Evolutionary conservation across 257 asterid species (phyloP), one percentile per base, ranked within the genome.

Genomic region (Misopates orontium): DNA sequence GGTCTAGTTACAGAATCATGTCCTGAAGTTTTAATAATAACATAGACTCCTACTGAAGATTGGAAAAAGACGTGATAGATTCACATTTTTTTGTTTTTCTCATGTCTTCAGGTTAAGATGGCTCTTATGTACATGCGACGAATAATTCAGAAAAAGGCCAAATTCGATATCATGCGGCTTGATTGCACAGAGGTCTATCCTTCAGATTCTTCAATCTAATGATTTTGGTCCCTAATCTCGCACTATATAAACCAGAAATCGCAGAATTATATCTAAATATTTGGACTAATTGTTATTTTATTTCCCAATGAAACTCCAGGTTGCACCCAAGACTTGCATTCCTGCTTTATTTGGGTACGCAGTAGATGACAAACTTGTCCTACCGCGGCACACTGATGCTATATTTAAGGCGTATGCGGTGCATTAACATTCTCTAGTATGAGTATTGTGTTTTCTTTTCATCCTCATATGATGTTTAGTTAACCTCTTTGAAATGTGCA

Each of bases 281-380:
- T 70, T 64, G 21, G 56, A 73, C 67, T 72, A 28, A 69, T 71
- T 36, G 51, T 58, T 64, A 32, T 39, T 63, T 28, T 54, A 60
- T 66, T 71, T 64, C 64, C 56, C 49, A 25, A 57, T 48, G 54
- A 55, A 67, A 62, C 41, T 71, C 70, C 88, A 93, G 99, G 96
- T 86, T 73, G 97, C 96, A 15, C 91, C 94, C 22, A 85, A 80
- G 73, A 84, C 96, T 22, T 93, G 76, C 77, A 90, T 87, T 76
- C 98, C 99, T 66, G 90, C 94, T 75, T 76, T 90, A 78, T 93
- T 93, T 78, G 99, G 97, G 55, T 97, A 93, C 69, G 98, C 96
- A 66, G 86, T 87, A 75, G 94, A 86, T 16, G 99, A 93, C 85
- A 90, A 84, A 68, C 90, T 93, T 74, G 73, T 90, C 70, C 96